Evolutionary conservation across 176 grass and related monocot species (phyloP), one percentile per base, ranked within the genome.

Genomic region (Phoenix dactylifera): DNA sequence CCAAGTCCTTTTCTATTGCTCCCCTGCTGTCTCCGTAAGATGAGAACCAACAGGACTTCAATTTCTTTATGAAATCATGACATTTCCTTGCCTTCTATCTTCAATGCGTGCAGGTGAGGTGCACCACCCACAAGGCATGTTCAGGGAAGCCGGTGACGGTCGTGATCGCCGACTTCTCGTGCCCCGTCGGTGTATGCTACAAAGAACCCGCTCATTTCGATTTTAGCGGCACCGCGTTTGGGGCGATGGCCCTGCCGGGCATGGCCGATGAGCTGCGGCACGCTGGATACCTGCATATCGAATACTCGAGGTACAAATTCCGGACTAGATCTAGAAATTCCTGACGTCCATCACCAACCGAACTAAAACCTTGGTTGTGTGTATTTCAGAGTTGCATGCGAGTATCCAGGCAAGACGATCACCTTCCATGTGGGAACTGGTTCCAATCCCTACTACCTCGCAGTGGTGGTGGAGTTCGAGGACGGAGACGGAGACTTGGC

Each of bases 191-290:
- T 16, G 0, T 17, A 28, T 95, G 87, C 69, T 57, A 73, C 4
- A 55, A 49, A 0, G 72, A 77, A 49, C 14, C 55, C 10, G 78
- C 61, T 3, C 87, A 83, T 70, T 97, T 97, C 63, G 87, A 97
- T 74, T 76, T 91, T 71, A 91, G 84, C 66, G 92, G 92, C 26
- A 88, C 87, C 1, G 85, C 87, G 24, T 83, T 97, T 67, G 84
- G 87, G 25, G 75, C 87, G 57, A 77, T 97, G 81, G 84, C 87
- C 2, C 77, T 57, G 56, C 58, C 72, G 26, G 87, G 84, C 20
- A 59, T 62, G 72, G 69, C 65, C 5, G 81, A 97, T 62, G 44
- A 51, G 28, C 74, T 97, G 9, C 87, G 92, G 4, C 72, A 80
- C 24, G 18, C 59, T 18, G 92, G 92, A 3, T 67, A 76, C 59